Percentiles rank a stretch among this genome's conserved stretches.
These are phyloP conservation scores for Gardenia jasminoides DNA, from an alignment of 257 asterid genomes.

Conservation along the genomic window DNA sequence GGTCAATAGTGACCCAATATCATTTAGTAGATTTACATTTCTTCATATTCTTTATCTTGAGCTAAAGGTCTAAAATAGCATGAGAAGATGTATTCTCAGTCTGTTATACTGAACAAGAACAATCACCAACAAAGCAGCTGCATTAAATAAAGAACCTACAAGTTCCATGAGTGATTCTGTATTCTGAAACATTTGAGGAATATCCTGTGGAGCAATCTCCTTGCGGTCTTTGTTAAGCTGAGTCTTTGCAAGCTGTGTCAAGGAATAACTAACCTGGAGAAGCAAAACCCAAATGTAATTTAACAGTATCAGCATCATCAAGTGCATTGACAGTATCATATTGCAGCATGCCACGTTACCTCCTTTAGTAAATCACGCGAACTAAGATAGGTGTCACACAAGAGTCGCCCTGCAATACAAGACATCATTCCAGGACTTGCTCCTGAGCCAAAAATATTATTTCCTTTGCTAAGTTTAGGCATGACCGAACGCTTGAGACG, in stretches of 20 bases:
- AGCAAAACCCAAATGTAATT: constrained; percentile 22
- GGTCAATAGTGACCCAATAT: background rate
- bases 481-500: constrained; percentile 85
- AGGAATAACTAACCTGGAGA: constrained; percentile 88
- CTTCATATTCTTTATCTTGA: background rate
- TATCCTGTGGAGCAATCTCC: constrained; percentile 82
- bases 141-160: constrained; percentile 46
- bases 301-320: constrained; percentile 19
- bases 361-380: constrained; percentile 90
- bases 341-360: constrained; percentile 38
- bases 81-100: background rate
- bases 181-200: constrained; percentile 75
- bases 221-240: constrained; percentile 78
- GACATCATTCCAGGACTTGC: constrained; percentile 91
- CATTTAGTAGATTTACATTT: background rate
- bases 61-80: background rate
- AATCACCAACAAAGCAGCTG: background rate
- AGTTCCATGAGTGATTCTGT: constrained; percentile 75
- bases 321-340: constrained; percentile 10
- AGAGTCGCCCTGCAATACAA: constrained; percentile 93
- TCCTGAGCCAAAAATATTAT: constrained; percentile 74
- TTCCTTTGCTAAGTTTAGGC: constrained; percentile 93
- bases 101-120: background rate
- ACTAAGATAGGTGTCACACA: constrained; percentile 86
- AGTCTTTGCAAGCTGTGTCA: constrained; percentile 82